These are phyloP conservation scores for Russula olivacea DNA, from an alignment of 768 basidiomycete genomes.

Conservation along the genomic window DNA sequence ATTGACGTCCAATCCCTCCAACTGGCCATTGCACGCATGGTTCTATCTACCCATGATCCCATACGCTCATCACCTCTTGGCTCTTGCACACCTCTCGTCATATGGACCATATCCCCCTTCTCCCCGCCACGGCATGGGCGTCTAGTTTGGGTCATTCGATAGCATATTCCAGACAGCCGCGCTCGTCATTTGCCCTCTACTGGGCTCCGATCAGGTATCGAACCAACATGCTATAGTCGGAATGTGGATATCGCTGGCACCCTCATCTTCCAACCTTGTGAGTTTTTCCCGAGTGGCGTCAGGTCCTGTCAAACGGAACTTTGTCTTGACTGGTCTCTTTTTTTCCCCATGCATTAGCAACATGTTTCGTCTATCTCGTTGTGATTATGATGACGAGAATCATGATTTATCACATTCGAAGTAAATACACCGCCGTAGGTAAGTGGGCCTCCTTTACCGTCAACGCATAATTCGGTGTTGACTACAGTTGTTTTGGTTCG, in stretches of 20 bases:
- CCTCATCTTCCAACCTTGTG: slow-evolving; percentile 96
- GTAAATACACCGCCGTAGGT: slow-evolving; percentile 97
- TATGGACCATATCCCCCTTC: too few species aligned
- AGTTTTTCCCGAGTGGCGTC: slow-evolving; percentile 34
- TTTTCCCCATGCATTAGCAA: slow-evolving; percentile 51
- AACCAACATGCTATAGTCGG: slow-evolving; percentile 92
- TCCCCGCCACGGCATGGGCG: slow-evolving; percentile 42
- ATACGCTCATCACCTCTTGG: too few species aligned
- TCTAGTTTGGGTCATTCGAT: slow-evolving; percentile 91
- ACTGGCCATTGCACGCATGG: too few species aligned
- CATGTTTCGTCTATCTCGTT: slow-evolving; percentile 95
- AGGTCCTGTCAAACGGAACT: background rate
- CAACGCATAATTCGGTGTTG: background rate
- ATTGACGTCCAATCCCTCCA: too few species aligned
- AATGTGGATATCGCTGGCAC: slow-evolving; percentile 93
- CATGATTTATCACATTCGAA: slow-evolving; percentile 96
- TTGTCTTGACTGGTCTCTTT: background rate
- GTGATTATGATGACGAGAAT: slow-evolving; percentile 96
- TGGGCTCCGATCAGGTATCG: slow-evolving; percentile 81
- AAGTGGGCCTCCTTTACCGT: slow-evolving; percentile 23
- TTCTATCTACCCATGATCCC: too few species aligned
- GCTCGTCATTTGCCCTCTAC: slow-evolving; percentile 88
- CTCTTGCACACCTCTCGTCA: background rate
- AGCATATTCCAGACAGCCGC: slow-evolving; percentile 86
- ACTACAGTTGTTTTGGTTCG: slow-evolving; percentile 2